Conservation (phyloP, 805 yeast genomes). For the Saturnispora ahearnii region DNA sequence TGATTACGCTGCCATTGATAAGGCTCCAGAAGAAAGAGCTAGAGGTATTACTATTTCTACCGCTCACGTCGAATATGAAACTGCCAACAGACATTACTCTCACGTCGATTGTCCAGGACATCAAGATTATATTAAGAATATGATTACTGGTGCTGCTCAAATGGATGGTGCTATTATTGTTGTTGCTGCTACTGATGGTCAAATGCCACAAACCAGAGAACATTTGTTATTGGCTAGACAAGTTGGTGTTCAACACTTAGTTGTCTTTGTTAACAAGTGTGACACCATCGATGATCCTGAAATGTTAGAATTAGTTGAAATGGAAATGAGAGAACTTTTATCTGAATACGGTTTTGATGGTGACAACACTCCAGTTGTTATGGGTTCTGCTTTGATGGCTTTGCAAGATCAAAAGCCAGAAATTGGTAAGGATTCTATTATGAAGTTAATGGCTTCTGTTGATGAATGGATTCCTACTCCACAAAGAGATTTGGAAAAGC, state of each 20-base stretch:
- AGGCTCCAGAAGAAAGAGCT: conserved; percentile 98
- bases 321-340: conserved; percentile 98
- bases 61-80: conserved; percentile 96
- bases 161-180: conserved; percentile 99
- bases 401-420: conserved; percentile 82
- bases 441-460: conserved; percentile 79
- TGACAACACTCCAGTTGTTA: conserved; percentile 93
- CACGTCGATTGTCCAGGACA: conserved; percentile 99
- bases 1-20: conserved; percentile 89
- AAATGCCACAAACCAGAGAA: conserved; percentile 99
- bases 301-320: conserved; percentile 98
- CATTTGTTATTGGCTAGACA: conserved; percentile 97
- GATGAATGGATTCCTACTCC: conserved; percentile 97
- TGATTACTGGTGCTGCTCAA: conserved; percentile 99
- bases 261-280: conserved; percentile 96
- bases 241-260: conserved; percentile 97
- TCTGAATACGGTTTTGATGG: conserved; percentile 93
- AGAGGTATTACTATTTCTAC: conserved; percentile 98
- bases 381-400: conserved; percentile 98
- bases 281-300: conserved; percentile 98
- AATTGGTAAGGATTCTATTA: conserved; percentile 81
- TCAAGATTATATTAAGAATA: conserved; percentile 96
- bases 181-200: conserved; percentile 98
- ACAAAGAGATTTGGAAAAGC: conserved; percentile 87
- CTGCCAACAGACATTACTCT: conserved; percentile 90